Percentiles rank a stretch among this genome's conserved stretches.
Conservation (phyloP, 345 rosid species). For the Raphanus raphanistrum region DNA sequence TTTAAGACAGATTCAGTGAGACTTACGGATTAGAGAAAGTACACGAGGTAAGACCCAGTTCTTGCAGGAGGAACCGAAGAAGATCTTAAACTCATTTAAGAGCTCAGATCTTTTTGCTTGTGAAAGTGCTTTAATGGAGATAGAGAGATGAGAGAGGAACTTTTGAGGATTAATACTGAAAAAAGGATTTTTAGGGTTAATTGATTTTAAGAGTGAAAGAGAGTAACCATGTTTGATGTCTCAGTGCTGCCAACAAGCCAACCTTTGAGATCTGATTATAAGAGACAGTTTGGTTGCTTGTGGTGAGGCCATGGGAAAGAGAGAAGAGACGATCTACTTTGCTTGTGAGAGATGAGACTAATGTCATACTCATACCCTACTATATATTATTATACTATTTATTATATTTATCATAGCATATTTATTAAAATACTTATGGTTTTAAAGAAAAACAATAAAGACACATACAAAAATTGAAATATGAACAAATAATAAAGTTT, state of each 20-base stretch:
- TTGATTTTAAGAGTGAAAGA: conserved; percentile 10
- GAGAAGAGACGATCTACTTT: conserved; percentile 36
- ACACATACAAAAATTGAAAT: no score
- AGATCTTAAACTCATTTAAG: conserved; percentile 38
- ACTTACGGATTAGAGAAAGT: conserved; percentile 34
- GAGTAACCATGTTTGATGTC: conserved; percentile 50
- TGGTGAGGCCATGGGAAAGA: conserved; percentile 63
- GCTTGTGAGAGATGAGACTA: conserved; percentile 36
- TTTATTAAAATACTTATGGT: not conserved
- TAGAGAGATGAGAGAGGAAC: conserved; percentile 12
- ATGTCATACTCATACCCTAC: conserved; percentile 36
- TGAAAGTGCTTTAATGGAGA: conserved; percentile 38
- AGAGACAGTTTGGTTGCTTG: conserved; percentile 97
- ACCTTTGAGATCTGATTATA: conserved; percentile 58
- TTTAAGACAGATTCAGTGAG: conserved; percentile 21
- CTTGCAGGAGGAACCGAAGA: conserved; percentile 22
- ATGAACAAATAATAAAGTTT: no score
- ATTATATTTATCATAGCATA: not conserved
- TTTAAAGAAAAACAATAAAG: no score
- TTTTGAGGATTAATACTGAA: conserved; percentile 30
- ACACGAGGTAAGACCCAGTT: conserved; percentile 29
- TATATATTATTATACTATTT: not conserved
- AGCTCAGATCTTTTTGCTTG: conserved; percentile 33
- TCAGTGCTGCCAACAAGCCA: conserved; percentile 76
- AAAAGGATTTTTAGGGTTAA: conserved; percentile 21